A percentile compares a stretch with the other conserved stretches of the same genome.
Conservation (phyloP, 768 basidiomycete species). For the Suillus lakei region DNA sequence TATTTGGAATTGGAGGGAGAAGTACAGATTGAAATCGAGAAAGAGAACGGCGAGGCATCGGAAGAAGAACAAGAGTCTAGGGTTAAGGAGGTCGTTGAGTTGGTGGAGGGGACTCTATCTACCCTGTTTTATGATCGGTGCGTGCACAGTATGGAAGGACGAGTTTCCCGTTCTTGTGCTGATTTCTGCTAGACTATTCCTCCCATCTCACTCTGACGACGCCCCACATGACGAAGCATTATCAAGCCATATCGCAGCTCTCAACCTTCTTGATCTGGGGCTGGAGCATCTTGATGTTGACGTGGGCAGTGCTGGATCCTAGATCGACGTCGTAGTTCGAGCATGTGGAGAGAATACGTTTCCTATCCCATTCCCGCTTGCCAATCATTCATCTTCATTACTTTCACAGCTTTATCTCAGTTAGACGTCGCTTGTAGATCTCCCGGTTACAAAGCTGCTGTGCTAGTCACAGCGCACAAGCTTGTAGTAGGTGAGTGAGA, state of each 20-base stretch:
- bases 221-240: slow-evolving; percentile 89
- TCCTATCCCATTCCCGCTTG: neutral
- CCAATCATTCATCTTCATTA: slow-evolving; percentile 32
- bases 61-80: slow-evolving; percentile 44
- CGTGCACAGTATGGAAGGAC: slow-evolving; percentile 21
- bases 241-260: slow-evolving; percentile 85
- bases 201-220: slow-evolving; percentile 76
- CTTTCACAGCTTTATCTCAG: slow-evolving; percentile 52
- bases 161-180: slow-evolving; percentile 4
- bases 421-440: slow-evolving; percentile 54
- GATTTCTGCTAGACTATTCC: slow-evolving; percentile 63
- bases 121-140: slow-evolving; percentile 85
- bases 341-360: slow-evolving; percentile 78
- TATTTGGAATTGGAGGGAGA: slow-evolving; percentile 71
- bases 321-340: slow-evolving; percentile 66
- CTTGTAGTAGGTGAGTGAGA: slow-evolving; percentile 76
- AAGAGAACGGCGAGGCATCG: slow-evolving; percentile 18
- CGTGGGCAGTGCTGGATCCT: slow-evolving; percentile 54
- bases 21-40: slow-evolving; percentile 41
- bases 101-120: slow-evolving; percentile 74
- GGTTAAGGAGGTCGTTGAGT: slow-evolving; percentile 68
- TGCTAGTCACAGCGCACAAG: slow-evolving; percentile 86
- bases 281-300: slow-evolving; percentile 91
- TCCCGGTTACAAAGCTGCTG: slow-evolving; percentile 78
- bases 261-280: slow-evolving; percentile 89